Evolutionary conservation across 495 filamentous ascomycete species (phyloP), one percentile per base, ranked within the genome.

Genomic region (Annulohypoxylon bovei): DNA sequence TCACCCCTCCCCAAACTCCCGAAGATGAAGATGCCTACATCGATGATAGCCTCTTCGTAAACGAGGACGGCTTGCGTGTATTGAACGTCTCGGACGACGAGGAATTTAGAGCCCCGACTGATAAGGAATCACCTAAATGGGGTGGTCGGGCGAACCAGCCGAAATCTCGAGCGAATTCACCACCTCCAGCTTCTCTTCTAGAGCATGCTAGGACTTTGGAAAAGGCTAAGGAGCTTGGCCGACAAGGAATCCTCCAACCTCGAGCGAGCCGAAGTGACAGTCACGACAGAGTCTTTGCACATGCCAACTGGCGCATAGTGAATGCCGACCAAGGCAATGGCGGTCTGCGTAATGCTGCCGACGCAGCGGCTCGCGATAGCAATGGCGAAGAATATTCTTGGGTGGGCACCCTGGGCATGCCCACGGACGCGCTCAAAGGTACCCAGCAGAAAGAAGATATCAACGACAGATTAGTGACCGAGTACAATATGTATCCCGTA

Each of bases 371-470:
- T 27, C 83, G 92, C 42, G 84, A 86, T 14, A 89, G 88, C 30
- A 81, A 84, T 50, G 71, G 91, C 18, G 83, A 86, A 14, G 89
- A 94, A 37, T 88, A 91, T 74, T 87, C 88, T n/a, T 96, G 91
- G 90, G 91, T 98, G 35, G 94, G 94, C 16, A 94, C 93, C 0
- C 78, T 97, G 59, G 94, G 94, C 11, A 97, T 97, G 88, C 94
- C 94, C 0, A 97, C 93, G 0, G 94, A 97, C 77, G 87, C 87
- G 2, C 82, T 98, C 8, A 82, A 88, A 25, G 86, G 88, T 32
- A 86, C 87, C 5, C 84, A 87, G 62, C 90, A 89, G 44, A 92
- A 91, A 67, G 82, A 89, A 57, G 90, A 93, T 53, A 97, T 98
- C 65, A 86, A 91, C 61, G 91, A 94, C 74, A 85, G 85, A 44